These are phyloP conservation scores for Daedaleopsis sinensis DNA, from an alignment of 768 basidiomycete genomes.

Conservation along the genomic window DNA sequence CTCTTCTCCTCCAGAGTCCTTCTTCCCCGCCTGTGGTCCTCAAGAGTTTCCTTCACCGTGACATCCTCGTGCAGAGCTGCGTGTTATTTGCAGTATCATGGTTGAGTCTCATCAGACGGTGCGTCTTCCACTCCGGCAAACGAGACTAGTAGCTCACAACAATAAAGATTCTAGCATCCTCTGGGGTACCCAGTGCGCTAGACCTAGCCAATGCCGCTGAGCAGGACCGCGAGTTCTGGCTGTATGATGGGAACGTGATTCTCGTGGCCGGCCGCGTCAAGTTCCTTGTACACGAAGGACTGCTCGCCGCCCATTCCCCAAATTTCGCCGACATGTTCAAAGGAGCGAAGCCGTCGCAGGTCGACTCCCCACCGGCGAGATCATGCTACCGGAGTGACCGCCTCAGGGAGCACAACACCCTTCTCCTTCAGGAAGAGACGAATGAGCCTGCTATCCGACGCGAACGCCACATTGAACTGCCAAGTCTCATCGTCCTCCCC, in stretches of 20 bases:
- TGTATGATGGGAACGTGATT: conserved; percentile 20
- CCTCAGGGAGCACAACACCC: not conserved
- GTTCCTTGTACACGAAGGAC: conserved; percentile 12
- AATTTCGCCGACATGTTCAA: conserved; percentile 13
- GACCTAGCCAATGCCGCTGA: not conserved
- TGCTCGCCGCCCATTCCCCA: conserved; percentile 9
- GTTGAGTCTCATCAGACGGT: too few species aligned
- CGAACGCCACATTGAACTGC: not conserved
- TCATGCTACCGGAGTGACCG: too few species aligned
- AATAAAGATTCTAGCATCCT: too few species aligned
- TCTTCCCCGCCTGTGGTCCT: too few species aligned
- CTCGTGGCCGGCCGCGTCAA: conserved; percentile 4
- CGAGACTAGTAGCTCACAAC: too few species aligned
- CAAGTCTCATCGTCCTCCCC: not conserved
- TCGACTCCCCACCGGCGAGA: too few species aligned
- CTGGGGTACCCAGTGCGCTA: too few species aligned
- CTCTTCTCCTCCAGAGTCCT: too few species aligned
- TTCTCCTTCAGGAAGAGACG: not conserved
- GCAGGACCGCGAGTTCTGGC: conserved; percentile 7
- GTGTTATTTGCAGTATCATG: too few species aligned
- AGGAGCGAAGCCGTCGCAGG: not conserved
- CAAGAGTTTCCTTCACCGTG: too few species aligned
- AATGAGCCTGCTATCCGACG: not conserved
- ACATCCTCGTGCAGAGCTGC: too few species aligned
- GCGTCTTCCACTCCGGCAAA: too few species aligned